Base-by-base conservation (phyloP, 1,139 yeast genomes). In the Wickerhamiella pararugosa region DNA sequence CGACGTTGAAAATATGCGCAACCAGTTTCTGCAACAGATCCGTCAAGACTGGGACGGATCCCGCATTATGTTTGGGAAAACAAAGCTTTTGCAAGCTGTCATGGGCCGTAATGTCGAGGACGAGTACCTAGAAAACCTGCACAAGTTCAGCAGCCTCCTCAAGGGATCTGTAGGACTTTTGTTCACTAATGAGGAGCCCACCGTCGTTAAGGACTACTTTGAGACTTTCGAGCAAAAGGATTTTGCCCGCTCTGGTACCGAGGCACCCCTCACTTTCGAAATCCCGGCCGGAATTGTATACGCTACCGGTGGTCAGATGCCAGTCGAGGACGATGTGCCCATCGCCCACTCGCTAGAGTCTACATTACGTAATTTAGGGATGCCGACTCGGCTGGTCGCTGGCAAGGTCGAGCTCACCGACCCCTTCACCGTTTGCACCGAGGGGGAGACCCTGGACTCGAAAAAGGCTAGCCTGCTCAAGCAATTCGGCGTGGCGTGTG, bases 311-410 rank as follows among this genome's bases (percentile, higher is more conserved):
- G 98, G 98, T 15, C 94, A 83, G 64, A 67, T 87, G 45, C 71
- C 95, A 29, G 65, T 62, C 27, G 96, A 86, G 59, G 97, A 90
- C 53, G 99, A 90, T 61, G 90, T 90, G 21, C 95, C 96, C 53
- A 76, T 90, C 83, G 79, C 93, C 8, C 98, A 90, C 60, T 84
- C 97, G 5, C 70, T 92, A 64, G 98, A 90, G 65, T 84, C 86
- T 53, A 83, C 94, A 36, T 64, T 90, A 55, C 78, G 98, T 68
- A 80, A 80, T 58, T 76, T 76, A 53, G 90, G 90, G 58, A 76
- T 92, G 55, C 97, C 98, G 50, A 87, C 97, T 6, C 79, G 75
- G 57, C 80, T 90, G 53, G 82, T 81, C 61, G 71, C 77, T 39
- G 99, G 99, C 59, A 87, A 87, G 61, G 79, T 90, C 49, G 69